These are phyloP conservation scores for Cordia subcordata DNA, from an alignment of 257 asterid genomes.

Conservation along the genomic window DNA sequence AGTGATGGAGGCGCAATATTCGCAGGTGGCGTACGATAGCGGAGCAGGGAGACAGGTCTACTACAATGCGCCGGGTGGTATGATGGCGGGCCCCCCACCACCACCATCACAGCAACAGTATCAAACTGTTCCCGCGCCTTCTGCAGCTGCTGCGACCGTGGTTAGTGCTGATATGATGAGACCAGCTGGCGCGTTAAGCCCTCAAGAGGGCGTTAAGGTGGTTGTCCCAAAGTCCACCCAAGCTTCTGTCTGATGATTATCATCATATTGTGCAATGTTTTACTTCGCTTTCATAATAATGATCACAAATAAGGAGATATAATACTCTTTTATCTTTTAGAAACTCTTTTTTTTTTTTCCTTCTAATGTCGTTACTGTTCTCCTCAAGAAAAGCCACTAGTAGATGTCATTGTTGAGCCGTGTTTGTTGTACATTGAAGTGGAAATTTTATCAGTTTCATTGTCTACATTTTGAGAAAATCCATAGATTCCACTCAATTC, in stretches of 20 bases:
- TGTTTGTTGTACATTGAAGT: neutral
- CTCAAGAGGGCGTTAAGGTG: constrained; percentile 46
- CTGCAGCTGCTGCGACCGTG: constrained; percentile 1
- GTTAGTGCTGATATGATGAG: neutral
- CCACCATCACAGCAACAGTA: constrained; percentile 12
- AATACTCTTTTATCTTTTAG: too few relatives aligned
- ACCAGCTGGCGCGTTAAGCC: constrained; percentile 19
- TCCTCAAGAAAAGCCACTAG: neutral
- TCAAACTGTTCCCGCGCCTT: constrained; percentile 17
- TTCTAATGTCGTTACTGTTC: neutral
- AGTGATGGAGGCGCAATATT: constrained; percentile 42
- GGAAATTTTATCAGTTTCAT: neutral
- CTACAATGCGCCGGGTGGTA: constrained; percentile 51
- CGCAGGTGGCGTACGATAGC: constrained; percentile 66
- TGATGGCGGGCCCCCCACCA: constrained; percentile 39
- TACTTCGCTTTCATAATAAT: neutral
- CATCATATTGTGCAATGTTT: neutral
- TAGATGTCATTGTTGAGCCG: neutral
- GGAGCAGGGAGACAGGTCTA: constrained; percentile 71
- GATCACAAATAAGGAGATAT: neutral
- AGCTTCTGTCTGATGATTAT: constrained; percentile 36
- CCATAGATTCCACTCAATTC: neutral
- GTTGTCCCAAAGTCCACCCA: constrained; percentile 50
- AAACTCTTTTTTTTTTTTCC: too few relatives aligned
- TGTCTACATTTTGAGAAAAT: too few relatives aligned